These are phyloP conservation scores for Dothiorella sarmentorum DNA, from an alignment of 2,329 filamentous ascomycete genomes.

Conservation along the genomic window DNA sequence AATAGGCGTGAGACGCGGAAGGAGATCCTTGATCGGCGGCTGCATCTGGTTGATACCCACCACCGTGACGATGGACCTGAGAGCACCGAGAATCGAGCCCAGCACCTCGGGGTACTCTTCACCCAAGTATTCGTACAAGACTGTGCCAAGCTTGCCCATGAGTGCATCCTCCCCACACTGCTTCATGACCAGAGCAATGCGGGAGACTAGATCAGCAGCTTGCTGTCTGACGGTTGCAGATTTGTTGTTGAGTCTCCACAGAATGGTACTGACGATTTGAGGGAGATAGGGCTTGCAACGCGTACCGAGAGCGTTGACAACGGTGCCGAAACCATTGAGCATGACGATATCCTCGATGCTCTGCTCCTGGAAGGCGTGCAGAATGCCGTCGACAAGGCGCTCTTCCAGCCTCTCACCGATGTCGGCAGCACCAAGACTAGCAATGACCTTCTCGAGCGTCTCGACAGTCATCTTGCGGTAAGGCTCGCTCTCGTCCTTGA, in stretches of 20 bases:
- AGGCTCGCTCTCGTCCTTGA: conserved; percentile 96
- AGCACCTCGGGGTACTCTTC: conserved; percentile 98
- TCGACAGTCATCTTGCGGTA: conserved; percentile 99
- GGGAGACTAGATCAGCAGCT: conserved; percentile 91
- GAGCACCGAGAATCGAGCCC: conserved; percentile 89
- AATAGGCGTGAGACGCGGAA: conserved; percentile 95
- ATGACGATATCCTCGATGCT: conserved; percentile 94
- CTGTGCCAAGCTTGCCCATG: conserved; percentile 91
- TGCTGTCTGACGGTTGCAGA: conserved; percentile 95
- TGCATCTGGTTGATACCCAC: conserved; percentile 99
- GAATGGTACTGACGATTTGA: conserved; percentile 93
- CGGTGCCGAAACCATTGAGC: conserved; percentile 95
- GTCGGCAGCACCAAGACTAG: conserved; percentile 87
- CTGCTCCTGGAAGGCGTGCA: conserved; percentile 97
- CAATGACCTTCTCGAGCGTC: conserved; percentile 94
- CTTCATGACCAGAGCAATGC: conserved; percentile 98
- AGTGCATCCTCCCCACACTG: conserved; percentile 94
- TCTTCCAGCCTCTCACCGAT: conserved; percentile 91
- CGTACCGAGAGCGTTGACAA: conserved; percentile 90
- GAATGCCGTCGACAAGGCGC: conserved; percentile 87
- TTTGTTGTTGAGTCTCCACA: conserved; percentile 97
- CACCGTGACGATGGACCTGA: conserved; percentile 94
- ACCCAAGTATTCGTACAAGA: conserved; percentile 95
- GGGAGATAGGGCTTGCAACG: conserved; percentile 95
- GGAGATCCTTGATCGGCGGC: conserved; percentile 91